Evolutionary conservation across 768 basidiomycete species (phyloP), one percentile per base, ranked within the genome.

Genomic region (Paxillus involutus): DNA sequence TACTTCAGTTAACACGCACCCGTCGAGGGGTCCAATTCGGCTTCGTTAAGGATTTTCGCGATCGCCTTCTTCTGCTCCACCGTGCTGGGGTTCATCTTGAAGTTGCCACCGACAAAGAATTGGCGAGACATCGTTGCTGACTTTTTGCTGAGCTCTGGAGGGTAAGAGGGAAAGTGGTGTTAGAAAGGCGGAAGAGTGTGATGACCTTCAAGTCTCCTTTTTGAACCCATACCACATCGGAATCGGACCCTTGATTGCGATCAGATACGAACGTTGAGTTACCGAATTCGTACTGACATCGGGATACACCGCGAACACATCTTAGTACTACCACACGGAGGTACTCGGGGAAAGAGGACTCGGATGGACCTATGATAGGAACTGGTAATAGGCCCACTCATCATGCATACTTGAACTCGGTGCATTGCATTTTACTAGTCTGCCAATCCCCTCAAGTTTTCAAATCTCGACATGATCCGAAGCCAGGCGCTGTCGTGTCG

Each of bases 31-130:
- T 96, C 91, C 48, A 98, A 74, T 47, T 83, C 76, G 49, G 93
- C 92, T 4, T 83, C 73, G 76, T 97, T 97, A 50, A 99, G 75
- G 46, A 77, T 67, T 48, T 82, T 72, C 62, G 91, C 73, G 65
- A 99, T 81, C 42, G 76, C 73, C 59, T 75, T 75, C 71, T 89
- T 87, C 61, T 84, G 79, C 59, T 79, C 78, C 59, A 77, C 77
- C 36, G 85, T 81, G 54, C 77, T 76, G 29, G 90, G 90, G 78
- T 98, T 96, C 87, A 98, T 88, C 80, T 98, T 99, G 84, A 96
- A 98, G 82, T 98, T 98, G 30, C 94, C 92, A 58, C 96, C 96
- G 63, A 91, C 94, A 68, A 97, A 95, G 77, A 95, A 96, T 71
- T 84, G 77, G 67, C 93, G 91, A 57, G 86, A 55, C 90, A 89